Percentiles rank a stretch among this genome's conserved stretches.
Conservation (phyloP, 1,284 basidiomycete genomes). For the Irpex lacteus region DNA sequence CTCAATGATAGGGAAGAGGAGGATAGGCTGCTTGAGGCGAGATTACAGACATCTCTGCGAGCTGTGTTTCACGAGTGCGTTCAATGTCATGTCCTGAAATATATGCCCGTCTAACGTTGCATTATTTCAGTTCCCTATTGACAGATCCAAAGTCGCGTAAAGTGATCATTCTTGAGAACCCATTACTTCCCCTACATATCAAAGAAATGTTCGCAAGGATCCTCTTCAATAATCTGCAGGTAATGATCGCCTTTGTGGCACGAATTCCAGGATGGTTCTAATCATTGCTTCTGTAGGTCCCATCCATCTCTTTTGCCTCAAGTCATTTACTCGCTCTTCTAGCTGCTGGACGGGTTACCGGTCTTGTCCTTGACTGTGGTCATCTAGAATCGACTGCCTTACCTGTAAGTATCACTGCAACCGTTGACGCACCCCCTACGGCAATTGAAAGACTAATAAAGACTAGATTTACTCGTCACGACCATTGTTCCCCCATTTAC, state of each 20-base stretch:
- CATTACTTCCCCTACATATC: slow-evolving; percentile 80
- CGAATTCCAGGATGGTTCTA: neutral
- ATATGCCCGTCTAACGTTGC: slow-evolving; percentile 18
- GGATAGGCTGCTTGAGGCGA: slow-evolving; percentile 65
- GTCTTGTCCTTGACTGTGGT: slow-evolving; percentile 90
- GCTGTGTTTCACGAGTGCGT: slow-evolving; percentile 84
- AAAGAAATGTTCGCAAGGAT: slow-evolving; percentile 87
- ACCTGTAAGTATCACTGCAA: slow-evolving; percentile 57
- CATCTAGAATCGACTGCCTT: slow-evolving; percentile 86
- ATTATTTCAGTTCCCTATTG: slow-evolving; percentile 70
- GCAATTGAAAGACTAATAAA: slow-evolving; percentile 3
- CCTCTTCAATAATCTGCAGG: slow-evolving; percentile 90
- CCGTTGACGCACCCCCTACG: neutral
- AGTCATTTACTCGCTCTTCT: slow-evolving; percentile 84
- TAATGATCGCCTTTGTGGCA: slow-evolving; percentile 30
- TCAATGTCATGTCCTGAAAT: slow-evolving; percentile 15
- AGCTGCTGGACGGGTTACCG: slow-evolving; percentile 85
- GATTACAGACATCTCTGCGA: slow-evolving; percentile 67
- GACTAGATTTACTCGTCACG: slow-evolving; percentile 85
- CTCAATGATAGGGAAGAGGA: slow-evolving; percentile 65
- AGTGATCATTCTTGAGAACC: slow-evolving; percentile 89
- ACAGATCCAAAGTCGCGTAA: slow-evolving; percentile 93
- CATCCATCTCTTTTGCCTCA: slow-evolving; percentile 89
- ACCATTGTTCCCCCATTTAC: slow-evolving; percentile 78
- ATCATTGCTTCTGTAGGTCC: slow-evolving; percentile 53